Base-by-base conservation (phyloP, 805 yeast genomes). In the Tetrapisispora iriomotensis region DNA sequence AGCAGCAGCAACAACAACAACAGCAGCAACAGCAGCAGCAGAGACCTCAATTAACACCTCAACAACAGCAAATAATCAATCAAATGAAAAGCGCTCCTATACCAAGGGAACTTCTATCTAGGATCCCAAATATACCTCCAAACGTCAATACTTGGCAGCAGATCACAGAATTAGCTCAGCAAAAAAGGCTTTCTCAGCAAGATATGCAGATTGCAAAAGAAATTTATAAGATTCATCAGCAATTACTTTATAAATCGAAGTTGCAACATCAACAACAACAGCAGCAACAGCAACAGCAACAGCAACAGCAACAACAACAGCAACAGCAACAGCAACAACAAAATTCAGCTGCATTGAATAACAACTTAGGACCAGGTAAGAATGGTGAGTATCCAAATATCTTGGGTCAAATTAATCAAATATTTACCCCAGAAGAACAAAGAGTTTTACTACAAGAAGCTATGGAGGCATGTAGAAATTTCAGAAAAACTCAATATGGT, bases 141-240 rank as follows among this genome's bases (percentile, higher is more conserved):
- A 80, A 77, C 36, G 79, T 79, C 22, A 79, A 73, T 48, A 83
- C 94, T 6, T 87, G 95, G 95, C 74, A 76, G 41, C 54, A 50
- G 39, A 47, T 50, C 15, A 50, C 54, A 5, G 54, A 47, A 40
- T 51, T 58, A 21, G 62, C 62, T 22, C 65, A 61, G 33, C 66
- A 60, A 37, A 45, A 54, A 23, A 53, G 61, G 38, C 45, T 47
- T 20, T 54, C 61, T 33, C 63, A 53, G 34, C 54, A 45, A 17
- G 65, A 58, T 37, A 54, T 50, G 51, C 45, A 48, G 44, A 41
- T 56, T 43, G 48, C 58, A 40, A 40, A 61, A 47, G 48, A 60
- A 43, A 38, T 81, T 8, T 85, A 85, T 57, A 70, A 73, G 34
- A 64, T 79, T 37, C 88, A 81, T 56, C 65, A 75, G 42, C 84